phyloP scores from a whole-genome alignment of 139 green algal species.

The Pseudopediastrum boryanum region DNA sequence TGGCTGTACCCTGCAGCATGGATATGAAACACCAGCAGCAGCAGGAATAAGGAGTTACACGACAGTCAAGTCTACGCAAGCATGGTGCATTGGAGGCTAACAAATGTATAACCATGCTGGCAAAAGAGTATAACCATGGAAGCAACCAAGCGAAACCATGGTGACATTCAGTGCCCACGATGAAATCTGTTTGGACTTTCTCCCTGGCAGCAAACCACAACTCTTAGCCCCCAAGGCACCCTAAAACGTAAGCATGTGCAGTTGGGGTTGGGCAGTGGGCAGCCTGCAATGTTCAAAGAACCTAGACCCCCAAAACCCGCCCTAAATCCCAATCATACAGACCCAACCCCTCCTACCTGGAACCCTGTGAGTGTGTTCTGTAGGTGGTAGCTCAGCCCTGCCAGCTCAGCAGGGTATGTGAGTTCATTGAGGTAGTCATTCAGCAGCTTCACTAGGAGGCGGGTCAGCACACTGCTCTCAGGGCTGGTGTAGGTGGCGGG shows the following conservation, averaged over 20 bases:
- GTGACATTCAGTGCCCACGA: no score
- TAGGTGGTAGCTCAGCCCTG: slow-evolving; percentile 70
- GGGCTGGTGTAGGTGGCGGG: slow-evolving; percentile 67
- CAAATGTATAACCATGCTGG: no score
- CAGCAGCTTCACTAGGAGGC: slow-evolving; percentile 79
- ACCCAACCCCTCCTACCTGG: slow-evolving; percentile 39
- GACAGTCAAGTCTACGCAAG: no score
- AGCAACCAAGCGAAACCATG: no score
- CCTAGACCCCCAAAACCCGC: not conserved
- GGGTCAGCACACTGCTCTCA: slow-evolving; percentile 65
- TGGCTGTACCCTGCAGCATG: slow-evolving; percentile 91
- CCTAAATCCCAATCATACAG: not conserved
- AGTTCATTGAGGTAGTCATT: slow-evolving; percentile 86
- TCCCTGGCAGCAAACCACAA: no score
- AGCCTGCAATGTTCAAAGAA: no score
- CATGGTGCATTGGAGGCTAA: no score
- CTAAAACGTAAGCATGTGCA: not conserved
- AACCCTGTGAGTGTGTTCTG: slow-evolving; percentile 46
- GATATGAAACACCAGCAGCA: no score
- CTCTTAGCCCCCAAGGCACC: not conserved
- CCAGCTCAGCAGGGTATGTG: slow-evolving; percentile 86
- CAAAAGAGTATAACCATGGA: no score
- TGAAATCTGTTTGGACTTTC: no score
- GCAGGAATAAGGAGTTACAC: no score
- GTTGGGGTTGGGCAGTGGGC: no score